phyloP scores from a whole-genome alignment of 148 eudicot genomes.

The Hydrangea macrophylla region DNA sequence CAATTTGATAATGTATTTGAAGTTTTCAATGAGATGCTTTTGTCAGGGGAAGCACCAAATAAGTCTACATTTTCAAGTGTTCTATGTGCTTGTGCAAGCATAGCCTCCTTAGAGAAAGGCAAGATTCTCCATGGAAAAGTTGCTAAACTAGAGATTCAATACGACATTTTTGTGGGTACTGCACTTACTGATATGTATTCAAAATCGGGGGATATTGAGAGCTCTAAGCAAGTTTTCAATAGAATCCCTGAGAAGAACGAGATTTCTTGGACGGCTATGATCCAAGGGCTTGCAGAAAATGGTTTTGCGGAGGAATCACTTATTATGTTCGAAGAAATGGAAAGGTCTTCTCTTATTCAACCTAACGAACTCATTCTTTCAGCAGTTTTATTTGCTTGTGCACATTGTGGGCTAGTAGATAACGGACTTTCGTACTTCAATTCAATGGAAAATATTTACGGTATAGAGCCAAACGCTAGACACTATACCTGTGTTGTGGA shows the following conservation, averaged over 20 bases:
- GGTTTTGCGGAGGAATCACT: slow-evolving; percentile 43
- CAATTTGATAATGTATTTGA: slow-evolving; percentile 28
- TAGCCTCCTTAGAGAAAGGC: slow-evolving; percentile 45
- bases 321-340: slow-evolving; percentile 38
- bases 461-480: slow-evolving; percentile 28
- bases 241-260: slow-evolving; percentile 34
- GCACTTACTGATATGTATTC: slow-evolving; percentile 45
- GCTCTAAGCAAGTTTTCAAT: slow-evolving; percentile 28
- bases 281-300: slow-evolving; percentile 55
- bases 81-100: slow-evolving; percentile 41
- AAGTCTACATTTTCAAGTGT: slow-evolving; percentile 35
- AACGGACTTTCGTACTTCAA: slow-evolving; percentile 41
- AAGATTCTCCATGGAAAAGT: slow-evolving; percentile 34
- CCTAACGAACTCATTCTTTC: slow-evolving; percentile 44
- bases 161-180: slow-evolving; percentile 37
- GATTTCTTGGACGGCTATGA: slow-evolving; percentile 51
- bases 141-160: slow-evolving; percentile 38
- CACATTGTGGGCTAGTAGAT: slow-evolving; percentile 44
- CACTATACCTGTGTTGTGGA: slow-evolving; percentile 45
- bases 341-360: slow-evolving; percentile 8
- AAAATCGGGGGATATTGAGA: slow-evolving; percentile 39
- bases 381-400: slow-evolving; percentile 45
- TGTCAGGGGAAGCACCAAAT: slow-evolving; percentile 33
- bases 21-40: slow-evolving; percentile 33
- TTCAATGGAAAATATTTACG: slow-evolving; percentile 35